Base-by-base conservation (phyloP, 2,329 filamentous ascomycete genomes). In the Cercospora zeae-maydis region DNA sequence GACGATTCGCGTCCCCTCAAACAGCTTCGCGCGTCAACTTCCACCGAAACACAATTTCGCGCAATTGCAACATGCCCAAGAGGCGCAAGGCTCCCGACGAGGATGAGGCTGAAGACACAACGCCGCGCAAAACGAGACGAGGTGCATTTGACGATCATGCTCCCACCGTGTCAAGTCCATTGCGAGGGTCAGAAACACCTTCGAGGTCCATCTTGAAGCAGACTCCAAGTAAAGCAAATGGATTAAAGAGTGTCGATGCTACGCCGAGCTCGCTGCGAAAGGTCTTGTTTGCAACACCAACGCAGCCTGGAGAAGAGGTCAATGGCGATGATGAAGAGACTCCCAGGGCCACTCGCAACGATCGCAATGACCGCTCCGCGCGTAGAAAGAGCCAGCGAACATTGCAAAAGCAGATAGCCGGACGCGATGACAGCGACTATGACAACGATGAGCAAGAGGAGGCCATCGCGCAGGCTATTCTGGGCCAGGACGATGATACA, bases 321-420 rank as follows among this genome's bases (percentile, higher is more conserved):
- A 52, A 71, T 54, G 91, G 88, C 1, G 64, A 59, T 13, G 63
- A 68, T 31, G 63, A 68, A 27, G 70, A 71, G 11, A 74, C 73
- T 9, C 72, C 90, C 0, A 84, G 85, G 37, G 83, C 86, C 68
- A 81, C 84, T 45, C 85, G 83, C 66, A 89, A 91, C 67, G 92
- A 97, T 77, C 57, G 47, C 47, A 89, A 90, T 66, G 92, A 97
- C 76, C 87, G 90, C 54, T 97, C 93, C 4, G 93, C 93, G 1
- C 86, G 90, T 71, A 88, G 88, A 72, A 97, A 96, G 81, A 96
- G 91, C 74, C 90, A 89, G 21, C 83, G 87, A 57, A 85, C 86
- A 3, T 78, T 97, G 57, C 88, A 96, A 37, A 87, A 93, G 72
- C 87, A 87, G 47, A 86, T 87, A 6, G 81, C 89, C 10, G 82